Evolutionary conservation across 176 grass and related monocot species (phyloP), one percentile per base, ranked within the genome.

Genomic region (Calamus simplicifolius): DNA sequence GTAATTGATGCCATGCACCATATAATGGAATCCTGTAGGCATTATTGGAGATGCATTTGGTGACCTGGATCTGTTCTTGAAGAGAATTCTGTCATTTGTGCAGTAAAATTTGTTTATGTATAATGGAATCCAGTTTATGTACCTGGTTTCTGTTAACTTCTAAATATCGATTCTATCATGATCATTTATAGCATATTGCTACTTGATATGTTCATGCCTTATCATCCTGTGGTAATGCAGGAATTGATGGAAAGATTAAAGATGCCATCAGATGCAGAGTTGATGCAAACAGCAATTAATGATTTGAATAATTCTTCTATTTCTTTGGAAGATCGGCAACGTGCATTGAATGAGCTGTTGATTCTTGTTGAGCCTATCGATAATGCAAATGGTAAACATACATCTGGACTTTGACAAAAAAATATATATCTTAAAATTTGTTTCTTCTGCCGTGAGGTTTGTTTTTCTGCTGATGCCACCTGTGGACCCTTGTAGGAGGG

Each of bases 191-290:
- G 2, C 14, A n/a, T 35, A 27, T 25, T 54, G 6, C 27, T 27
- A 27, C 25, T 68, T 28, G 21, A 51, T 18, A 51, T 51, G 17
- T 15, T 12, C 35, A 43, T 52, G 4, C 15, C 5, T 65, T 21
- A 65, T 60, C 19, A 53, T 5, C 31, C 1, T 26, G 13, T 53
- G 51, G 57, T 60, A 29, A 67, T 70, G 38, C 67, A 97, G 84
- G 92, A 91, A n/a, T 61, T 97, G 82, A 91, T 91, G 81, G 81
- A 90, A 59, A 91, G 72, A 51, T 76, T 91, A 70, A 91, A 90
- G 69, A 77, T 82, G 80, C 81, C 92, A 65, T 88, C 87, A 50
- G 92, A 97, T 77, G 77, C 87, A 38, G 84, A 91, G 52, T 73
- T 97, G 72, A 97, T 91, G 83, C 87, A 91, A 73, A 85, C 82